Evolutionary conservation across 2,329 filamentous ascomycete species (phyloP).

Genomic region (Elsinoe batatas): DNA sequence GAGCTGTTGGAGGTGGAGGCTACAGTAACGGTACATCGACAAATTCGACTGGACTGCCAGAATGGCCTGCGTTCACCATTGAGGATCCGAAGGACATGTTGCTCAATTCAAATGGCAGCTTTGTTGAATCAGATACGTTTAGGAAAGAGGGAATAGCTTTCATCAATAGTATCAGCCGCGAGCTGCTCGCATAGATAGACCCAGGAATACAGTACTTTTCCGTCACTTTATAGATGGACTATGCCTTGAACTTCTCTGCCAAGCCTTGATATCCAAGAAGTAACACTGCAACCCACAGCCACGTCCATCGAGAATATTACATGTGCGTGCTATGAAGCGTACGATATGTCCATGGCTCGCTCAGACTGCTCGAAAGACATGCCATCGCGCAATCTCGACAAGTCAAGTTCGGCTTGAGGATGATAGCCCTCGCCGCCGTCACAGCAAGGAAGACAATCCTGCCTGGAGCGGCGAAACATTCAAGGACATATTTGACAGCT

Average conservation of each 20-base stretch:
- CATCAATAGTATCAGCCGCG: conserved; percentile 30
- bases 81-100: conserved; percentile 36
- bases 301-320: background rate
- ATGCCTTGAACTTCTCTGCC: background rate
- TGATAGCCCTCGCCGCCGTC: no score
- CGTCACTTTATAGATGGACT: background rate
- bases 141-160: conserved; percentile 39
- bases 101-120: conserved; percentile 35
- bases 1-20: conserved; percentile 14
- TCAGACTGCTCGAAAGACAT: background rate
- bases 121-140: conserved; percentile 40
- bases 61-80: conserved; percentile 35
- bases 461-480: no score
- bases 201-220: background rate
- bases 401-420: background rate
- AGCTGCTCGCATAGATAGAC: conserved; percentile 12
- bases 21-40: conserved; percentile 14
- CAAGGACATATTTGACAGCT: no score
- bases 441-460: no score
- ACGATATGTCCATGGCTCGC: background rate
- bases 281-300: background rate
- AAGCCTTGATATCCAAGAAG: background rate
- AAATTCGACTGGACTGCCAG: conserved; percentile 24
- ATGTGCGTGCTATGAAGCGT: background rate
- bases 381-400: background rate